Evolutionary conservation across 805 yeast species (phyloP).

Genomic region (Ascoidea asiatica): DNA sequence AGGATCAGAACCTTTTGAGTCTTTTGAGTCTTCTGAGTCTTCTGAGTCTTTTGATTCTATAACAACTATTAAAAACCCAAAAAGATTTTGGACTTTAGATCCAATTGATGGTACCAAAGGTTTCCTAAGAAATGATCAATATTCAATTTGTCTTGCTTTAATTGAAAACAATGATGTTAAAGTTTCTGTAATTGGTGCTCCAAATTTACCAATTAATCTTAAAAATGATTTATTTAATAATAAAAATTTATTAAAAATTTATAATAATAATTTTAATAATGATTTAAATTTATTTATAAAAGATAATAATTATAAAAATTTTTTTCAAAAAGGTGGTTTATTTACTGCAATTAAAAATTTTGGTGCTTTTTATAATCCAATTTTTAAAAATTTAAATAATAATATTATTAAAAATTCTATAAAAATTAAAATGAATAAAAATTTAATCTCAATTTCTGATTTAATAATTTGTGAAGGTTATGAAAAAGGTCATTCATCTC

Average conservation of each 20-base stretch:
- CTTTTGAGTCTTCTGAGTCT: constrained; percentile 20
- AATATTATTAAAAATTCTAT: neutral
- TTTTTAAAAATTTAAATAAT: neutral
- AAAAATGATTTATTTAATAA: constrained; percentile 17
- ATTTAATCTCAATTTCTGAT: constrained; percentile 26
- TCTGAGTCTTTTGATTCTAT: too few species aligned
- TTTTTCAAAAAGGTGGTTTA: constrained; percentile 50
- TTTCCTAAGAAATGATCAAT: constrained; percentile 89
- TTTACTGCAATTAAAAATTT: constrained; percentile 55
- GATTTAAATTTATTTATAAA: neutral
- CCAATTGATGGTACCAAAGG: constrained; percentile 99
- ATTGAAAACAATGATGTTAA: constrained; percentile 76
- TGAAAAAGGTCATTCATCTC: constrained; percentile 90
- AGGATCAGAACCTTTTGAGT: neutral
- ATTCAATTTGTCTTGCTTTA: constrained; percentile 88
- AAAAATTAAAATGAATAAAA: constrained; percentile 38
- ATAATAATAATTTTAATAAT: constrained; percentile 1
- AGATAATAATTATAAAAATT: constrained; percentile 12
- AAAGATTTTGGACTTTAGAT: constrained; percentile 93
- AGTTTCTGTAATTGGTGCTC: constrained; percentile 93
- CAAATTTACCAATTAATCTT: constrained; percentile 58
- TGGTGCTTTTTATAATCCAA: constrained; percentile 48
- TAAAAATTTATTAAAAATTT: too few species aligned
- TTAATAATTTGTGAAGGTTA: constrained; percentile 84
- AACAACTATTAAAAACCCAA: constrained; percentile 69